Conservation (phyloP, 1,284 basidiomycete species). For the Heterobasidion occidentale region DNA sequence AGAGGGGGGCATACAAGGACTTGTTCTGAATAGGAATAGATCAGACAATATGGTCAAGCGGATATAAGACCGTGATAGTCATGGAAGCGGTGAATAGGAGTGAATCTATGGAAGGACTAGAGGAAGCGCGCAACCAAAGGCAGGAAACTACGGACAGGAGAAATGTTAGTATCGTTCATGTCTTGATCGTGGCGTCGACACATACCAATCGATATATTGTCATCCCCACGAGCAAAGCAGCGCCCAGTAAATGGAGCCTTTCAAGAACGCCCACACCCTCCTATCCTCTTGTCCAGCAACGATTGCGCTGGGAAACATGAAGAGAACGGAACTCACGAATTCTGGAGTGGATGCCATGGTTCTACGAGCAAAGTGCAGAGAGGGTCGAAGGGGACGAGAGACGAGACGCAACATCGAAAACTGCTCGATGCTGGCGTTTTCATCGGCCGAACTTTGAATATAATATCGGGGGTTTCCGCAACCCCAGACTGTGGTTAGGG, state of each 20-base stretch:
- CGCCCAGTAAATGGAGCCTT: too few species aligned
- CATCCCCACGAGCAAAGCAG: too few species aligned
- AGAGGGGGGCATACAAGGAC: slow-evolving; percentile 79
- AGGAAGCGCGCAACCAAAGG: too few species aligned
- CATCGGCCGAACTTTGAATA: not conserved
- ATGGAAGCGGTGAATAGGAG: too few species aligned
- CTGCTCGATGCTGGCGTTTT: not conserved
- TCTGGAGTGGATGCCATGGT: slow-evolving; percentile 62
- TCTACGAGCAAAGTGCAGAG: slow-evolving; percentile 20
- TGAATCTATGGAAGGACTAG: too few species aligned
- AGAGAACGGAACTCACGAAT: slow-evolving; percentile 38
- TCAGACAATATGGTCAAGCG: not conserved
- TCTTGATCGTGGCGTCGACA: too few species aligned
- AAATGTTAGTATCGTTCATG: too few species aligned
- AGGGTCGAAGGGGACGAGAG: slow-evolving; percentile 20
- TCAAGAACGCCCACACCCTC: too few species aligned
- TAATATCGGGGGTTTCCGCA: not conserved
- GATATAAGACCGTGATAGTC: too few species aligned
- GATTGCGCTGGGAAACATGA: not conserved
- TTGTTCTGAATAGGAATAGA: slow-evolving; percentile 64
- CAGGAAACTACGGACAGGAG: too few species aligned
- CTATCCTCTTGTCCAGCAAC: too few species aligned
- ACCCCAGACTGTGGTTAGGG: not conserved
- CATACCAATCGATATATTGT: too few species aligned
- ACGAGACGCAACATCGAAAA: slow-evolving; percentile 21